phyloP scores from a whole-genome alignment of 1,139 yeast genomes.

The Lodderomyces beijingensis region DNA sequence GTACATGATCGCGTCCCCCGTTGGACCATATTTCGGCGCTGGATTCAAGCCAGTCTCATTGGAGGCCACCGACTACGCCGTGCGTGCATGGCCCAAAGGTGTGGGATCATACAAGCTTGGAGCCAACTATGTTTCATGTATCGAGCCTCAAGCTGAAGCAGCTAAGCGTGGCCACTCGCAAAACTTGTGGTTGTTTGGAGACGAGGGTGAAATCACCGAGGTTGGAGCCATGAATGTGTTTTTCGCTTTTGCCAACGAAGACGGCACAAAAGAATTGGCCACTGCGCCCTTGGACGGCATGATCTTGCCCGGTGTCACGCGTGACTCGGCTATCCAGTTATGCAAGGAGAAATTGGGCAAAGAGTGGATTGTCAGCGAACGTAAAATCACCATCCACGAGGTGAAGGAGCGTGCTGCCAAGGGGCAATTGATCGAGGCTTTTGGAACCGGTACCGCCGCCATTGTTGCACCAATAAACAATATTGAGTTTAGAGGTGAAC shows the following conservation, averaged over 20 bases:
- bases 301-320: constrained; percentile 92
- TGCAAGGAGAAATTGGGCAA: constrained; percentile 71
- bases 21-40: constrained; percentile 85
- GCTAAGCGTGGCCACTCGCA: constrained; percentile 89
- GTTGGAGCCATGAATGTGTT: constrained; percentile 98
- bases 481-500: constrained; percentile 73
- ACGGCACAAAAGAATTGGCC: constrained; percentile 85
- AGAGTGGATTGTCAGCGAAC: constrained; percentile 74
- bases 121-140: constrained; percentile 95
- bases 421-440: constrained; percentile 88
- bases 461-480: constrained; percentile 89
- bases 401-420: constrained; percentile 69
- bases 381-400: constrained; percentile 77
- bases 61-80: constrained; percentile 93
- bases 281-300: constrained; percentile 98
- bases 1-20: constrained; percentile 88
- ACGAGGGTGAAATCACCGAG: constrained; percentile 85
- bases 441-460: constrained; percentile 98
- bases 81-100: constrained; percentile 99
- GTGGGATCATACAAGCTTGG: constrained; percentile 94
- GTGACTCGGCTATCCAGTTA: constrained; percentile 79
- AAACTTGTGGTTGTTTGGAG: constrained; percentile 94
- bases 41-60: constrained; percentile 92
- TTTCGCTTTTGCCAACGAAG: constrained; percentile 66
- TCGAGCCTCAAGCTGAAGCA: constrained; percentile 84